Evolutionary conservation across 352 stramenopile genomes (phyloP), one percentile per base, ranked within the genome.

Genomic region (Phytophthora pini): DNA sequence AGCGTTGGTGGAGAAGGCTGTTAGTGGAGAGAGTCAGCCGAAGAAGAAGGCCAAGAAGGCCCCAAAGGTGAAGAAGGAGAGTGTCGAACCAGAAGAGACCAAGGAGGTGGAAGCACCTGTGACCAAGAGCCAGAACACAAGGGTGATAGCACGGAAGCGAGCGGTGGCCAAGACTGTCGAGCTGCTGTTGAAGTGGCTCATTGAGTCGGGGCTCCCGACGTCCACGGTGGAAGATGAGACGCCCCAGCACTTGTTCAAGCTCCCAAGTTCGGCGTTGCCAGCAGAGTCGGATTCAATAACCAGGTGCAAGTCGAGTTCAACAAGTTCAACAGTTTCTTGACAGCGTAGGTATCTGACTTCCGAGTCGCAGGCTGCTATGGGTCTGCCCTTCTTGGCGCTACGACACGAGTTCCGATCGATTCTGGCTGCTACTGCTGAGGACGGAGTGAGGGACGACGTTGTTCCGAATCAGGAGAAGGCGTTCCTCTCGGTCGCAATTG

Each of bases 281-380:
- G 67, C 70, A 8, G 39, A 32, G 24, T 29, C 36, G 22, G 44
- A 53, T 49, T 72, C 9, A 57, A 56, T 32, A 41, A 9, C 4
- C 41, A 70, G 15, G 52, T 80, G n/a, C 39, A 70, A 3, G 53
- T 62, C 2, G 61, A 77, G 31, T 77, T 77, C 61, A n/a, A 13
- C 5, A 61, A 68, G 45, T 80, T 80, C 32, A 13, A 39, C 3
- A 17, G 12, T 1, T 63, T 72, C 26, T 17, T 80, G 24, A 20
- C 9, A 1, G 46, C 62, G 5, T 80, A 75, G 17, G 17, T 17
- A 17, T 40, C 41, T 80, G 29, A 22, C 31, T 17, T 27, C 53
- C 4, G 72, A 80, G 46, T 62, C 45, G 0, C 15, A 61, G 20
- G 56, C 54, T 46, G 68, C 68, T 7, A 49, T 68, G 51, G 50